Evolutionary conservation across 148 eudicot genomes (phyloP), one percentile per base, ranked within the genome.

Genomic region (Persicaria tinctoria): DNA sequence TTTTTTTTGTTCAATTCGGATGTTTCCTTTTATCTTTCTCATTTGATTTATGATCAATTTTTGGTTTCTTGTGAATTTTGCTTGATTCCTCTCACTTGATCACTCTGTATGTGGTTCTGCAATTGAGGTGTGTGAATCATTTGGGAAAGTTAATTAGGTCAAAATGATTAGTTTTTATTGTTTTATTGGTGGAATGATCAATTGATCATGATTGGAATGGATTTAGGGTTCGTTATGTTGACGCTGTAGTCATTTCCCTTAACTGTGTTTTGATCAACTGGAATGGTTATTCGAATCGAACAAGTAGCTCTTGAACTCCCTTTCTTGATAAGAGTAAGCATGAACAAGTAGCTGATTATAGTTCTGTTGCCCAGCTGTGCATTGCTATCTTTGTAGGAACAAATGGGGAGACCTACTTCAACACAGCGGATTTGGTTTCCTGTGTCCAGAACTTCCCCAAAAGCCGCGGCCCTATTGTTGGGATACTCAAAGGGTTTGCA

Each of bases 381-480:
- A 56, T 84, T 68, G 76, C 77, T 27, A 84, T 82, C 9, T 88
- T 85, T 73, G 80, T 86, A 49, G 89, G 89, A 75, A 84, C 87
- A 10, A 86, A 86, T 54, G 89, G 89, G 23, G 89, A 86, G 73
- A 86, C 87, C 74, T 87, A 87, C 81, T 87, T 79, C 79, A 87
- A 83, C 73, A 87, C 90, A n/a, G 88, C 83, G 74, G 86, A 85
- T 51, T 82, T 88, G 16, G 92, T 88, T 45, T 77, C 92, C n/a
- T 82, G 87, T 63, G 85, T 88, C 10, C 92, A 84, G 74, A 88
- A 88, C 84, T 88, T 88, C 46, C 91, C 89, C 64, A 83, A 87
- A 83, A 82, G 78, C 78, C 86, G 88, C 18, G 90, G 88, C 73
- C 90, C 90, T 1, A 41, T 83, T 23, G 89, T 88, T 56, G 89